Evolutionary conservation across 208 protist genomes (phyloP), one percentile per base, ranked within the genome.

Genomic region (Novymonas esmeraldas): DNA sequence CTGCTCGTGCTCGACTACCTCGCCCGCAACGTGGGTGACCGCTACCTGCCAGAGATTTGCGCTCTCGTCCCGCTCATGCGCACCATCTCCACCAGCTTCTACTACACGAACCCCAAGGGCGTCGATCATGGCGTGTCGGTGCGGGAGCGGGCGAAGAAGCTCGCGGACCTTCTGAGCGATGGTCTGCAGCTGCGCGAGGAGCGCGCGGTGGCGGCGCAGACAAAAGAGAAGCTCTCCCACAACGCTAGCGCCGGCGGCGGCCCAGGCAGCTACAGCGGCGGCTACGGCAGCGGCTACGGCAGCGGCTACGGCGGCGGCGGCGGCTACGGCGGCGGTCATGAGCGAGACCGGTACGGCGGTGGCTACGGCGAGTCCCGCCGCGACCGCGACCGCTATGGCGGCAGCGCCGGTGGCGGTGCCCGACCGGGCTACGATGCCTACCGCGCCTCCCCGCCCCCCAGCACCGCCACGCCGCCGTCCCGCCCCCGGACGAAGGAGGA

Each of bases 51-150:
- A 3, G 79, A 89, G 50, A 83, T 96, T 51, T 85, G 81, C 64
- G 76, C 82, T n/a, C 50, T 92, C 11, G 65, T 89, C 13, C 84
- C 86, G 16, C 84, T 78, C 26, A 20, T 96, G 42, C 84, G 87
- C 38, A 73, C 51, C 44, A 94, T 96, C 61, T 79, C 88, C 5
- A 79, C 84, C 33, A 84, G 74, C 49, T 96, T 94, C 59, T 93
- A 94, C 65, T 92, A 92, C 71, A 94, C 88, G 6, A 93, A 90
- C 57, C 75, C 77, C 11, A 94, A 94, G 61, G 91, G 91, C 46
- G 79, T 92, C 51, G 91, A 96, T 62, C 91, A 94, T 73, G 91
- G 91, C 48, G 64, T 94, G 28, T 96, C 91, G 16, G 91, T 96
- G 22, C 77, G 91, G 20, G 91, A 96, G 71, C 85, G 88, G 20